Percentiles rank a stretch among this genome's conserved stretches.
These are phyloP conservation scores for Barnettozyma vustinii DNA, from an alignment of 805 yeast genomes.

Conservation along the genomic window DNA sequence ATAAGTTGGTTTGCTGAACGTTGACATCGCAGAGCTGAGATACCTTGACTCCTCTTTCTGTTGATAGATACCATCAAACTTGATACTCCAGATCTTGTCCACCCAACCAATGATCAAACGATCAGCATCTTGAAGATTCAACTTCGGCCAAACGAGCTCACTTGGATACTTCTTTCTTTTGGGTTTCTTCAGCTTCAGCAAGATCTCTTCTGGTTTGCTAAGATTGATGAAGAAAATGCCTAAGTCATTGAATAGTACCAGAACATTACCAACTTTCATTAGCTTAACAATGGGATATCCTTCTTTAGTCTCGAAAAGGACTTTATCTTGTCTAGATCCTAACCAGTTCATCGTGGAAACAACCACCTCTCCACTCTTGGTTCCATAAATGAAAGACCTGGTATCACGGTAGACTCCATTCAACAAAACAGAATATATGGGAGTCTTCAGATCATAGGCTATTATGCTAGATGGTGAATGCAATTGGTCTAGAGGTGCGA, in stretches of 20 bases:
- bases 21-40: constrained; percentile 34
- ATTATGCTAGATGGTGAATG: constrained; percentile 24
- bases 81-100: constrained; percentile 64
- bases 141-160: constrained; percentile 80
- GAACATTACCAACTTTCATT: constrained; percentile 53
- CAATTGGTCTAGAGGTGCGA: constrained; percentile 50
- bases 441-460: constrained; percentile 80
- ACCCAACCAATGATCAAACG: constrained; percentile 81
- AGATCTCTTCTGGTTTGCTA: constrained; percentile 36
- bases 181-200: constrained; percentile 55
- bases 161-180: constrained; percentile 45
- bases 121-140: constrained; percentile 59
- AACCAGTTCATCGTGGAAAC: constrained; percentile 81
- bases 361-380: constrained; percentile 79
- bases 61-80: constrained; percentile 30
- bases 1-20: constrained; percentile 44
- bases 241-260: constrained; percentile 79
- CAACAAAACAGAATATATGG: constrained; percentile 80
- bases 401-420: constrained; percentile 61
- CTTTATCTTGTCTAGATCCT: constrained; percentile 68
- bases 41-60: constrained; percentile 10
- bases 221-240: constrained; percentile 71
- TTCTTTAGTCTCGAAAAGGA: constrained; percentile 43
- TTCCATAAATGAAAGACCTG: constrained; percentile 77
- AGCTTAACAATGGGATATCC: constrained; percentile 71